Evolutionary conservation across 352 stramenopile genomes (phyloP), one percentile per base, ranked within the genome.

Genomic region (Phytopythium cucurbitacearum): DNA sequence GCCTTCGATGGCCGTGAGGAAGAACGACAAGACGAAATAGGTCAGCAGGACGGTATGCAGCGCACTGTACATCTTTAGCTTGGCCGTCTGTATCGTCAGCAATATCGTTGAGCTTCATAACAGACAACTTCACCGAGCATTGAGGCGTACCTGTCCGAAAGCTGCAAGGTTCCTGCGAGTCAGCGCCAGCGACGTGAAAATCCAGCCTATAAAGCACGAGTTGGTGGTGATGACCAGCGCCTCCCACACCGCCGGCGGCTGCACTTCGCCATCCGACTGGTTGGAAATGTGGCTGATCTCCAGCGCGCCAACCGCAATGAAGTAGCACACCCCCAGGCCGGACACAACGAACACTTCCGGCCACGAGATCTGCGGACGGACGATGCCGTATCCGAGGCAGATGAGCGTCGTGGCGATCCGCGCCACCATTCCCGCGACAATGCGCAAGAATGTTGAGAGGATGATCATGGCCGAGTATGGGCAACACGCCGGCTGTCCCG

Each of bases 221-320:
- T 95, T 91, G 15, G 85, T 91, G 44, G 79, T 71, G 43, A 89
- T 72, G 10, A 86, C 80, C n/a, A 95, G 72, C 9, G 70, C 55
- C 57, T 91, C 83, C 85, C 85, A 95, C 1, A 91, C 71, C 2
- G 68, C 71, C 35, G 85, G 83, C 35, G 85, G 85, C 6, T 48
- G 67, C 6, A 66, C 60, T 7, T 88, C 73, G 11, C 85, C 85
- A 15, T 90, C 67, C 12, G 85, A 85, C 51, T 91, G 80, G 60
- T 89, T 91, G 13, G 76, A 59, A 34, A 95, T 70, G 53, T 95
- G 85, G 28, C 72, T 89, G 49, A 95, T 76, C 55, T 93, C 81
- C 16, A 93, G 39, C 12, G 81, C 75, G 4, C 85, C 82, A 1
- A 89, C 79, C 3, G 85, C 84, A 12, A 92, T 69, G 38, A 93